These are phyloP conservation scores for Aegilops bicornis DNA, from an alignment of 176 grass and related monocot species.

Conservation along the genomic window DNA sequence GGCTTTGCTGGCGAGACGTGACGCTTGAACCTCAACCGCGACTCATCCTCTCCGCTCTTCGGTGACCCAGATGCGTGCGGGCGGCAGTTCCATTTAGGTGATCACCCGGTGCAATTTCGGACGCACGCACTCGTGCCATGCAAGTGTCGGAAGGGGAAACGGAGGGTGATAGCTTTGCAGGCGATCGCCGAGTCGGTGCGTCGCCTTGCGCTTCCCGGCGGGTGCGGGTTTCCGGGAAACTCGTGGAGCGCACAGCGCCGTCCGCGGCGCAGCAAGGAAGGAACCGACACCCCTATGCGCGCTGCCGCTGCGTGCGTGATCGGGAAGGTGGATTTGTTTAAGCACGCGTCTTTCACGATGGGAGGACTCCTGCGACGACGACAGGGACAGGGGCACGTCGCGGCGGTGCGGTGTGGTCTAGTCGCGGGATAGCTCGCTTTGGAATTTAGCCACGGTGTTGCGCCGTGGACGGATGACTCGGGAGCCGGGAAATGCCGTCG, in stretches of 20 bases:
- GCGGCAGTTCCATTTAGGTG: too few relatives aligned
- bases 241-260: conserved; percentile 1
- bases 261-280: too few relatives aligned
- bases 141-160: neutral
- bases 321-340: neutral
- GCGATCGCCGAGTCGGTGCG: conserved; percentile 29
- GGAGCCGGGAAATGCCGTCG: neutral
- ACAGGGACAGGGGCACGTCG: neutral
- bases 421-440: neutral
- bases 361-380: conserved; percentile 11
- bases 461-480: neutral
- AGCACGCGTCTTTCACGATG: neutral
- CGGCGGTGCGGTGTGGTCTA: neutral
- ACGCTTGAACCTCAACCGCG: neutral
- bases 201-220: neutral
- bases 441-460: neutral
- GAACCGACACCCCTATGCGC: neutral
- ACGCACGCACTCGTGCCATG: neutral
- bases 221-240: neutral
- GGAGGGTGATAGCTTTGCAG: neutral
- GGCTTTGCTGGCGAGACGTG: conserved; percentile 11
- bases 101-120: neutral
- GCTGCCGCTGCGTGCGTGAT: too few relatives aligned
- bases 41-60: neutral
- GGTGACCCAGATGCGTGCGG: neutral